Evolutionary conservation across 2,329 filamentous ascomycete genomes (phyloP), one percentile per base, ranked within the genome.

Genomic region (Alternaria infectoria): DNA sequence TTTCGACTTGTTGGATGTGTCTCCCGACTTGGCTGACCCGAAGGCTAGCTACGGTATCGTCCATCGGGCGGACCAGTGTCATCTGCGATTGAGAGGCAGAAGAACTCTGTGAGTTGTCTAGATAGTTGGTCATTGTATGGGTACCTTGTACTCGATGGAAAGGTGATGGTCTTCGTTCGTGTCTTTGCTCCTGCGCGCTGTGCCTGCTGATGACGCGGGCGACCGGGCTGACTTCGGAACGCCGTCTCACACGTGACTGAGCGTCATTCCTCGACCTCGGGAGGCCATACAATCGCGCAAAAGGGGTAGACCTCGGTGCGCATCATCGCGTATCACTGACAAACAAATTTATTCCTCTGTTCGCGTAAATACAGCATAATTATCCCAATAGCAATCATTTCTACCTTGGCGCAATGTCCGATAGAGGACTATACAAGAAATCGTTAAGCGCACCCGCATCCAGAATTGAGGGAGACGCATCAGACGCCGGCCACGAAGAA

Each of bases 1-100:
- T 13, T 68, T 59, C 49, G 57, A 66, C 19, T 19, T 69, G 25
- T 28, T 49, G 54, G 21, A 23, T 25, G 54, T 56, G 11, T 23
- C 54, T n/a, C 13, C 36, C 8, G 54, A 21, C 23, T 36, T 36
- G 32, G 32, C 36, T 56, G 36, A 45, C 21, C 40, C 25, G 45
- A n/a, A 25, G 32, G 12, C 54, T 23, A 56, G 30, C 40, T 44
- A 43, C 21, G 36, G 54, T 11, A 28, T 56, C n/a, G 28, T 56
- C 8, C 54, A 56, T 46, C 54, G 54, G 12, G 21, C 54, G 10
- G 54, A 56, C n/a, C 19, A 21, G 15, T 56, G 54, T 36, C 28
- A 45, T 45, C 5, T 56, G 54, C 32, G 54, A 28, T 44, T 56
- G 54, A 36, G 32, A n/a, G 15, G 32, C 32, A 36, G 32, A 36